Evolutionary conservation across 768 basidiomycete genomes (phyloP), one percentile per base, ranked within the genome.

Genomic region (Tricholoma terreum): DNA sequence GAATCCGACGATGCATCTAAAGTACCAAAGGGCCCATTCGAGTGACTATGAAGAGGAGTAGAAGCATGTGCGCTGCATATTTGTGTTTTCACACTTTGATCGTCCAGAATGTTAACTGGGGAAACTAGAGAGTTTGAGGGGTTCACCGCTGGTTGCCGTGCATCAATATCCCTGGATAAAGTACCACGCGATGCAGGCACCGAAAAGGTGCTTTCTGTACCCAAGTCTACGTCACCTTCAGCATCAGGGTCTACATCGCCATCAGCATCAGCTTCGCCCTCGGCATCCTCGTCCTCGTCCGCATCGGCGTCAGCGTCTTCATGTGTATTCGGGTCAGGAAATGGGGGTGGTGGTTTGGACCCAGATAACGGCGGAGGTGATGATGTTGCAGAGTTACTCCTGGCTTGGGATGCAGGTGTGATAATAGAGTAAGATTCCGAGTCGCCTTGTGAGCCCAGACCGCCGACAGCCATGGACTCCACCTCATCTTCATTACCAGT

Each of bases 201-300:
- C 24, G 45, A 46, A 46, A 46, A 46, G 12, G 24, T 15, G 24
- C 43, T 52, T 24, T 54, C 49, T 17, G 55, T 40, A 30, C 52
- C 58, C 36, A 59, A 35, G 34, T 55, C 31, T 5, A 48, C 43
- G 15, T 50, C 58, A 33, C 21, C 48, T 36, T 59, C 58, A 27
- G 57, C 62, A 33, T 65, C 66, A 6, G 57, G 54, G 52, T 67
- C 65, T n/a, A 56, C 35, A 35, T 65, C 63, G 17, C 58, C 65
- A 42, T 65, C 61, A n/a, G 71, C 60, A 21, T 64, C 66, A 15
- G 63, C 65, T 38, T 71, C 73, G 30, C 69, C 73, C 12, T 73
- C 74, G 1, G 61, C 66, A 33, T 73, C 73, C 1, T 58, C 63
- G 36, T 67, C 67, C 17, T 56, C 64, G n/a, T 66, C 69, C 30